These are phyloP conservation scores for Leccinum subrobustum DNA, from an alignment of 1,284 basidiomycete species.

Conservation along the genomic window DNA sequence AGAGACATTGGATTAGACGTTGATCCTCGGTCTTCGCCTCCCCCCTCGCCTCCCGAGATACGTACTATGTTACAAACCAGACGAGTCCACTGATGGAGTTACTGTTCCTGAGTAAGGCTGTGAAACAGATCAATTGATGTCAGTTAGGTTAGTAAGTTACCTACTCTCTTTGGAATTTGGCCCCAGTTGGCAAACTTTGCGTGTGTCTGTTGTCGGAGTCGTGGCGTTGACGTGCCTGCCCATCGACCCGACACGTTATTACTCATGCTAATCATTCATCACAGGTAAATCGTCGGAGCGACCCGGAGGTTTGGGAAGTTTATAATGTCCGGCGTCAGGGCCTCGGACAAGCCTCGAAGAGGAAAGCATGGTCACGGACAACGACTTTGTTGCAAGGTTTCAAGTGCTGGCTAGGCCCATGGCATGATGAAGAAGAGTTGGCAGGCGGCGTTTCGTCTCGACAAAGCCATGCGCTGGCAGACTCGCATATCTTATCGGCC, in stretches of 20 bases:
- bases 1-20: not conserved
- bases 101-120: not conserved
- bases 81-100: not conserved
- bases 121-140: not conserved
- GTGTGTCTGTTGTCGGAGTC: not conserved
- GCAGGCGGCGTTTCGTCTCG: not conserved
- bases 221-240: not conserved
- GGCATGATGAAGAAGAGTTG: not conserved
- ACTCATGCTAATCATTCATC: not conserved
- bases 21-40: not conserved
- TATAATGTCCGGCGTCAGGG: not conserved
- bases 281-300: not conserved
- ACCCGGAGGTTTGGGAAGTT: not conserved
- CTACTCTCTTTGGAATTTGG: not conserved
- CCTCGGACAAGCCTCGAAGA: not conserved
- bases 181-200: not conserved
- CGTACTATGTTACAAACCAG: not conserved
- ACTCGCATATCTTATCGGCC: no score
- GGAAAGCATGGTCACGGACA: not conserved
- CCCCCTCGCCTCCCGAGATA: not conserved
- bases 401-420: not conserved
- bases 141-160: not conserved
- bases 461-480: not conserved
- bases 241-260: not conserved
- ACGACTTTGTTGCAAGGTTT: not conserved